These are phyloP conservation scores for Jatropha curcas DNA, from an alignment of 345 rosid species.

Conservation along the genomic window DNA sequence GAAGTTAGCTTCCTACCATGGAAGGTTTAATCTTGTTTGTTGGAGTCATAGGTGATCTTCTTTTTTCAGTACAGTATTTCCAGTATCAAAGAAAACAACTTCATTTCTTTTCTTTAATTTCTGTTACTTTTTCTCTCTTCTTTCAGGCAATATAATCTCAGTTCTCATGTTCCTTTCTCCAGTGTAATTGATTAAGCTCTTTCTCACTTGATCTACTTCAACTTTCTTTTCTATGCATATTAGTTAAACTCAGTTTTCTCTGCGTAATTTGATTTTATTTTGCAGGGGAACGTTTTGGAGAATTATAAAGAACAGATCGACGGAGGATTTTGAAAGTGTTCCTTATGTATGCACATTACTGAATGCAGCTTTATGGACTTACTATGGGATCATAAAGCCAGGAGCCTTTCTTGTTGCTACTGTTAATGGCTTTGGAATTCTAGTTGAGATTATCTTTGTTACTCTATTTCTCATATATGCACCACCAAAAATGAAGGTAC, in stretches of 20 bases:
- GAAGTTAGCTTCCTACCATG: conserved; percentile 21
- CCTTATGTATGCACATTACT: conserved; percentile 74
- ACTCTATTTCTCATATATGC: conserved; percentile 53
- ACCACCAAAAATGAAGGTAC: conserved; percentile 46
- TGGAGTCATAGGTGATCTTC: conserved; percentile 59
- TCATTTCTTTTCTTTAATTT: not conserved
- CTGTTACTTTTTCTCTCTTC: not conserved
- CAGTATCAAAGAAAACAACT: not conserved
- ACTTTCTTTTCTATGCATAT: too few species aligned
- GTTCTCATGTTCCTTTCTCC: conserved; percentile 79
- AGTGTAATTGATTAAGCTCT: conserved; percentile 37
- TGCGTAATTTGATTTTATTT: too few species aligned
- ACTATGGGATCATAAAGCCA: conserved; percentile 68
- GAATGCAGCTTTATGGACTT: conserved; percentile 70
- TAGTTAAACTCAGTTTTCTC: too few species aligned
- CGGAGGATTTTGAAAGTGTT: conserved; percentile 69
- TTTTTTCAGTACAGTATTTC: not conserved
- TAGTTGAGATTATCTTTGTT: conserved; percentile 54
- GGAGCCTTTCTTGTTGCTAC: conserved; percentile 71
- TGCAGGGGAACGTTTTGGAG: conserved; percentile 57
- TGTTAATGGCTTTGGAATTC: conserved; percentile 66
- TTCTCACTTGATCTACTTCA: too few species aligned
- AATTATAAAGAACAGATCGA: conserved; percentile 49
- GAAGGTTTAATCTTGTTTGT: conserved; percentile 43
- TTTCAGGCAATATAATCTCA: conserved; percentile 72